A percentile compares a stretch with the other conserved stretches of the same genome.
Conservation (phyloP, 306 rosid genomes). For the Acacia melanoxylon region DNA sequence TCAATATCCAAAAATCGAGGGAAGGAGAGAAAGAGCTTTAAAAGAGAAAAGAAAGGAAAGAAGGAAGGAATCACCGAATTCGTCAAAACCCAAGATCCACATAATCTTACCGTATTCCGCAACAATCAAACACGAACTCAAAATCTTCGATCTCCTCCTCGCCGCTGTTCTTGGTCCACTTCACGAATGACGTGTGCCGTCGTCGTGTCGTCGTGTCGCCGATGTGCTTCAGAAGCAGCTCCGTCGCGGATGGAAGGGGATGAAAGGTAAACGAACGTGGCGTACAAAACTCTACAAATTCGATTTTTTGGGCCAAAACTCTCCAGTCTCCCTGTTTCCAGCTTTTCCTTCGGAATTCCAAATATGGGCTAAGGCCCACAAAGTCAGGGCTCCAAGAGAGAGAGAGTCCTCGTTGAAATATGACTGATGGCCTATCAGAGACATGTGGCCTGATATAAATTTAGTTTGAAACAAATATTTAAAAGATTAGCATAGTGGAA, state of each 20-base stretch:
- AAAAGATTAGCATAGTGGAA: no score
- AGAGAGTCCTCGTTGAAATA: no score
- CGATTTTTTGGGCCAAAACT: no score
- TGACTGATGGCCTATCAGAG: no score
- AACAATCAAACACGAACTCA: not conserved
- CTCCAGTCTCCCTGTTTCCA: no score
- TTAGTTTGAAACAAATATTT: no score
- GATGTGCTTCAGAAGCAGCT: not conserved
- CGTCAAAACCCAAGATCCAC: not conserved
- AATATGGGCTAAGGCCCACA: no score
- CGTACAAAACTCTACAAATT: not conserved
- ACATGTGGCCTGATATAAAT: no score
- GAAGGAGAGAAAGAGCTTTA: conserved; percentile 61
- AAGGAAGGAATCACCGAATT: not conserved
- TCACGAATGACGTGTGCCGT: not conserved
- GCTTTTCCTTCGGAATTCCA: no score
- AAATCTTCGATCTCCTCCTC: not conserved
- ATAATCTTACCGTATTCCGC: not conserved
- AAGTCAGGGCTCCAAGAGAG: no score
- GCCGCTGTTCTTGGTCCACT: not conserved
- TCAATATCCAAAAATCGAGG: conserved; percentile 56
- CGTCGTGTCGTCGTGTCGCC: not conserved
- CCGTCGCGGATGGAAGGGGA: not conserved
- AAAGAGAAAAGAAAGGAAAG: conserved; percentile 43
- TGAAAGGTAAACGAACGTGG: not conserved